Evolutionary conservation across 1,284 basidiomycete genomes (phyloP).

Genomic region (Fistulina hepatica): DNA sequence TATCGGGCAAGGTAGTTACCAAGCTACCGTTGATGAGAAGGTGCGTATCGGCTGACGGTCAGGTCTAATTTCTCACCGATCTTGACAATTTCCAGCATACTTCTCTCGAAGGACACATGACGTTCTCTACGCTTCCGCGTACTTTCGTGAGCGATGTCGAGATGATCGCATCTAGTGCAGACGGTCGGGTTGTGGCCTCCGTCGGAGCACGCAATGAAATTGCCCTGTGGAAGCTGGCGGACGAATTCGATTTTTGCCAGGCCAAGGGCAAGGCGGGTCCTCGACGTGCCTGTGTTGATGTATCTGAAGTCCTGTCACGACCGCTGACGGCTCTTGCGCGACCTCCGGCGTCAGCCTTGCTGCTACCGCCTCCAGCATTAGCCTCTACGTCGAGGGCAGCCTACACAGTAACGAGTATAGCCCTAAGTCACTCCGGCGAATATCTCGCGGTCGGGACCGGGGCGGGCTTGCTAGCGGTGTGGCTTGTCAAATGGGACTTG

Average conservation of each 20-base stretch:
- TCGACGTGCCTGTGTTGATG: constrained; percentile 32
- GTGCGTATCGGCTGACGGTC: no score
- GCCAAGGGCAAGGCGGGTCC: no score
- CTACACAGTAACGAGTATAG: constrained; percentile 45
- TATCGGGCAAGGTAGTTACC: constrained; percentile 20
- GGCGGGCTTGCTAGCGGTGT: constrained; percentile 43
- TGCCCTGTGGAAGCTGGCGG: constrained; percentile 45
- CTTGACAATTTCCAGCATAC: no score
- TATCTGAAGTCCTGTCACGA: constrained; percentile 41
- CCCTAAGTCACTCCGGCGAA: constrained; percentile 44
- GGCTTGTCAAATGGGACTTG: constrained; percentile 33
- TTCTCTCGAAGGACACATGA: constrained; percentile 36
- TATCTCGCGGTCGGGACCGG: constrained; percentile 55
- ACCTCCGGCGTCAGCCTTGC: no score
- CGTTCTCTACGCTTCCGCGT: constrained; percentile 65
- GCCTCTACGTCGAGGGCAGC: constrained; percentile 36
- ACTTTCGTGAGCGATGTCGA: constrained; percentile 76
- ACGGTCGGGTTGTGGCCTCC: constrained; percentile 53
- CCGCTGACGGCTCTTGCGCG: constrained; percentile 38
- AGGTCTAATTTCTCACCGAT: no score
- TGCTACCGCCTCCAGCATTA: no score
- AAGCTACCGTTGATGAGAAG: no score
- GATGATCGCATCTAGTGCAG: constrained; percentile 58
- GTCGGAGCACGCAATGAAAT: constrained; percentile 74
- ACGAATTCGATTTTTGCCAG: no score